Conservation (phyloP, 2,329 filamentous ascomycete species). For the Trichophyton mentagrophytes region DNA sequence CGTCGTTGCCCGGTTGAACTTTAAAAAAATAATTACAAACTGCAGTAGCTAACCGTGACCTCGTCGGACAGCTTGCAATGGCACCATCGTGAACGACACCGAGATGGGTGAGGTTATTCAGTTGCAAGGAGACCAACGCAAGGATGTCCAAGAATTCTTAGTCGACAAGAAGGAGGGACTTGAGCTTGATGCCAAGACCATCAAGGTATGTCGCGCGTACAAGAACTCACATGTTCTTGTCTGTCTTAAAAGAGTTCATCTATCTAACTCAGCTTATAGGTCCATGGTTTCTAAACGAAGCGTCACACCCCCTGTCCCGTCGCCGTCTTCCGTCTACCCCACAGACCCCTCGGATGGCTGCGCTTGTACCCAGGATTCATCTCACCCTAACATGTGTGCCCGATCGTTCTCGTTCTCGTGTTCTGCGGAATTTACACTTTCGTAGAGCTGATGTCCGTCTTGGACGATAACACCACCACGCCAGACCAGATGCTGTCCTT, state of each 20-base stretch:
- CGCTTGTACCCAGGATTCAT: background rate
- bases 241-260: background rate
- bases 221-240: background rate
- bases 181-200: constrained; percentile 88
- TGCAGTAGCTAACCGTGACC: background rate
- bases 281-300: constrained; percentile 41
- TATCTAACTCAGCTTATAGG: constrained; percentile 19
- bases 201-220: constrained; percentile 53
- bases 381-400: background rate
- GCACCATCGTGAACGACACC: constrained; percentile 89
- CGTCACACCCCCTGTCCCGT: constrained; percentile 29
- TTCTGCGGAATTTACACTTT: background rate
- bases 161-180: constrained; percentile 84
- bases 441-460: background rate
- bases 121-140: constrained; percentile 97
- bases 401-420: background rate
- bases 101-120: constrained; percentile 99
- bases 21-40: too few relatives aligned
- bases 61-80: constrained; percentile 68
- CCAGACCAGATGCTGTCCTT: background rate
- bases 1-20: background rate
- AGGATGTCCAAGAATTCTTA: constrained; percentile 96
- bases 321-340: constrained; percentile 25
- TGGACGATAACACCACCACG: background rate
- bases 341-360: background rate